A percentile compares a stretch with the other conserved stretches of the same genome.
phyloP scores from a whole-genome alignment of 805 yeast species.

The Schizosaccharomyces cryophilus region DNA sequence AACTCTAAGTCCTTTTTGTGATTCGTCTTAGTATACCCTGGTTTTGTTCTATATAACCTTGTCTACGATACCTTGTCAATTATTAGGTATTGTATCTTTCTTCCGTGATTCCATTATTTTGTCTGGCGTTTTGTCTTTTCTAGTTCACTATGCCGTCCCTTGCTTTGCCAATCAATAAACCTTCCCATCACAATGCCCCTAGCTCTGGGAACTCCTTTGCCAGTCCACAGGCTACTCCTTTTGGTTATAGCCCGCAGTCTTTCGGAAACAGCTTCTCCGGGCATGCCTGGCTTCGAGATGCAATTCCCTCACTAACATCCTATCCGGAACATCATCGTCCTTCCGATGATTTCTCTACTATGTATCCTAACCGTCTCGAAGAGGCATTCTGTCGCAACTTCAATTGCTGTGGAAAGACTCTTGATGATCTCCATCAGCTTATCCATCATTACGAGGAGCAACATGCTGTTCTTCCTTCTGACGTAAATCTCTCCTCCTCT shows the following conservation, averaged over 20 bases:
- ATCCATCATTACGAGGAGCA: slow-evolving; percentile 90
- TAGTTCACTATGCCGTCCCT: neutral
- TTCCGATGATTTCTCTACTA: neutral
- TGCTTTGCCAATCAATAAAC: neutral
- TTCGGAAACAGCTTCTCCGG: neutral
- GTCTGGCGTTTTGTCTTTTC: neutral
- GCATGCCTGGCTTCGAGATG: neutral
- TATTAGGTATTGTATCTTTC: neutral
- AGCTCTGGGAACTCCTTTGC: neutral
- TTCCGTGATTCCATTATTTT: neutral
- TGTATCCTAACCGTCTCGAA: neutral
- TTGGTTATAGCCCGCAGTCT: neutral
- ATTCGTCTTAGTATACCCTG: too few relatives aligned
- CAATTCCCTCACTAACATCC: neutral
- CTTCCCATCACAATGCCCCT: neutral
- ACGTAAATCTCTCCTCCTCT: slow-evolving; percentile 9
- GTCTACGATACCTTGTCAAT: too few relatives aligned
- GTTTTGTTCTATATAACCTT: too few relatives aligned
- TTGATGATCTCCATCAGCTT: slow-evolving; percentile 84
- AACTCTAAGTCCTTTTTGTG: too few relatives aligned
- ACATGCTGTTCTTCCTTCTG: slow-evolving; percentile 41
- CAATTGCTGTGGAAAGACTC: slow-evolving; percentile 76
- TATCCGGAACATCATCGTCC: too few relatives aligned
- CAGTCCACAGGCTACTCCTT: neutral
- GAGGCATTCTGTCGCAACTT: slow-evolving; percentile 74